phyloP scores from a whole-genome alignment of 768 basidiomycete genomes.

The Lentinula sp. region DNA sequence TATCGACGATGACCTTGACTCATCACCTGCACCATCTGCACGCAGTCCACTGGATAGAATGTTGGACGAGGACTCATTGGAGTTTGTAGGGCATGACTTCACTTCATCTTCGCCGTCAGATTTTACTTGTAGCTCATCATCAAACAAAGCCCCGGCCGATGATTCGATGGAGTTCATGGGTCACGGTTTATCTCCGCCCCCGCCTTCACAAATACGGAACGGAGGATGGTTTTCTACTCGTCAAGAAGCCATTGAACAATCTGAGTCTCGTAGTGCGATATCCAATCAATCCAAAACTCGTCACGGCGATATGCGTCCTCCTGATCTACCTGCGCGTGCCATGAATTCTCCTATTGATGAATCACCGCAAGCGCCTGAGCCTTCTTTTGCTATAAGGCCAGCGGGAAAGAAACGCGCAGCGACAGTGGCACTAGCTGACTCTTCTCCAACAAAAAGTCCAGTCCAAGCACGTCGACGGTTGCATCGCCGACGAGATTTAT shows the following conservation, averaged over 20 bases:
- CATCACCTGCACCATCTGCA: not conserved
- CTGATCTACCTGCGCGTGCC: conserved; percentile 24
- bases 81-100: conserved; percentile 20
- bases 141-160: conserved; percentile 3
- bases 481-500: conserved; percentile 14
- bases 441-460: not conserved
- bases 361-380: conserved; percentile 19
- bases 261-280: not conserved
- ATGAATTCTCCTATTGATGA: not conserved
- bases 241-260: not conserved
- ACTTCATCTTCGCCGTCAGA: not conserved
- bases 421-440: not conserved
- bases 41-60: not conserved
- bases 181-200: not conserved
- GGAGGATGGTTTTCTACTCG: not conserved
- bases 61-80: conserved; percentile 17
- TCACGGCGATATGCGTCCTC: conserved; percentile 27
- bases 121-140: not conserved
- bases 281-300: conserved; percentile 11
- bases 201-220: not conserved
- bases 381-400: conserved; percentile 41
- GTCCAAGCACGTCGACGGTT: conserved; percentile 2
- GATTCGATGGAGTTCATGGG: conserved; percentile 17
- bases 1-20: not conserved
- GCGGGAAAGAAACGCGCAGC: conserved; percentile 24